Evolutionary conservation across 2,329 filamentous ascomycete genomes (phyloP).

Genomic region (Ceratocystiopsis sp.): DNA sequence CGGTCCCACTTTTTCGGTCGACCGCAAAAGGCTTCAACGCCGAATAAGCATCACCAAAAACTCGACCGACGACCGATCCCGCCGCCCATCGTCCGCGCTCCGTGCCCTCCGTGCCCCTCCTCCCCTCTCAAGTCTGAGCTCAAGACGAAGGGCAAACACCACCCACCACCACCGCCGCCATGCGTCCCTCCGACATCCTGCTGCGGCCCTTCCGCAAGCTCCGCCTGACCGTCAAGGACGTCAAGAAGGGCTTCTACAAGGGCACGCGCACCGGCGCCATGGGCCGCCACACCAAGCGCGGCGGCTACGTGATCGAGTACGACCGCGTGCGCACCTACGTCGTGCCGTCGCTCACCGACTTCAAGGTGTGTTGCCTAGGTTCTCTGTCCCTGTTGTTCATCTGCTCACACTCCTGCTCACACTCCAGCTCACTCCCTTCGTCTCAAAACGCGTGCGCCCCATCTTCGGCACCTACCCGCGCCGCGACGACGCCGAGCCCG

Average conservation of each 20-base stretch:
- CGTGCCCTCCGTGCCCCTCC: too few species aligned
- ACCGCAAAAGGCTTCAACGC: too few species aligned
- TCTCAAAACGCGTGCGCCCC: constrained; percentile 41
- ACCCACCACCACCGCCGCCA: constrained; percentile 18
- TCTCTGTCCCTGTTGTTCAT: not conserved
- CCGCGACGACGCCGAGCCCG: constrained; percentile 29
- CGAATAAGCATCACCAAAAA: too few species aligned
- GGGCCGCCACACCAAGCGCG: constrained; percentile 69
- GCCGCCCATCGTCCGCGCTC: too few species aligned
- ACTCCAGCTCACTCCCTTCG: constrained; percentile 62
- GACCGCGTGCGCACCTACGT: constrained; percentile 81
- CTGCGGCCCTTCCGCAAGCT: constrained; percentile 55
- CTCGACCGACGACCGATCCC: too few species aligned
- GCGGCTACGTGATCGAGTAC: constrained; percentile 73
- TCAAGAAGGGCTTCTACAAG: constrained; percentile 93
- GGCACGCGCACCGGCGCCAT: constrained; percentile 78
- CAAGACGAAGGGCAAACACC: too few species aligned
- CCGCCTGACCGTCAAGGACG: constrained; percentile 78
- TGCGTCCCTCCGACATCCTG: constrained; percentile 53
- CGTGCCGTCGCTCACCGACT: constrained; percentile 47
- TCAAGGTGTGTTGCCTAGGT: constrained; percentile 42
- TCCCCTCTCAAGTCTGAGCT: too few species aligned
- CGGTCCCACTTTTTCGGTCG: too few species aligned
- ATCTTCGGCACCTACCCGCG: constrained; percentile 19
- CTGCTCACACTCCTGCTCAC: too few species aligned